A percentile compares a stretch with the other conserved stretches of the same genome.
Evolutionary conservation across 345 rosid species (phyloP).

Genomic region (Leavenworthia alabamica): DNA sequence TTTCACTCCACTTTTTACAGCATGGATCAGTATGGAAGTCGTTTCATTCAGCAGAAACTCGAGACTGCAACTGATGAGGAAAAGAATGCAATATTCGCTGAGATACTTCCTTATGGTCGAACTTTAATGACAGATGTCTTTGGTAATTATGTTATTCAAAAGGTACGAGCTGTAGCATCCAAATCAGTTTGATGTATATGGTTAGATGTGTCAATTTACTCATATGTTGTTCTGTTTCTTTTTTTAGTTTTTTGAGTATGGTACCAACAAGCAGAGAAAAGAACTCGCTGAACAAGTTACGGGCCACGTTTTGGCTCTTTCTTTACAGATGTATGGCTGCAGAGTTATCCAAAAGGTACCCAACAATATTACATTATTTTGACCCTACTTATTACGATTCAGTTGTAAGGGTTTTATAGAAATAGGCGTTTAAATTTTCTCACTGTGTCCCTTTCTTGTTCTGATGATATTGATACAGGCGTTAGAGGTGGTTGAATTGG

Average conservation of each 20-base stretch:
- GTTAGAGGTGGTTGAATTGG: constrained; percentile 75
- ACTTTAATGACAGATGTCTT: constrained; percentile 98
- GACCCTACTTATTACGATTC: neutral
- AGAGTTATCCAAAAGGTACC: constrained; percentile 95
- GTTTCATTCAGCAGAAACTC: constrained; percentile 95
- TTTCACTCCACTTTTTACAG: constrained; percentile 46
- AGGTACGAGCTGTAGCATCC: constrained; percentile 36
- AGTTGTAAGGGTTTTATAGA: neutral
- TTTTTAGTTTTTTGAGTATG: constrained; percentile 86
- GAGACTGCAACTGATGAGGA: constrained; percentile 73
- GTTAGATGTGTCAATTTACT: constrained; percentile 8
- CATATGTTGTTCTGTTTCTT: constrained; percentile 24
- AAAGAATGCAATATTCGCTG: constrained; percentile 71
- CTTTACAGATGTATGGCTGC: constrained; percentile 99
- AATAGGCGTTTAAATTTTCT: neutral
- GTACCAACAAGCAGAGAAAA: constrained; percentile 65
- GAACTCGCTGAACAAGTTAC: constrained; percentile 72
- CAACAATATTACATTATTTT: constrained; percentile 3
- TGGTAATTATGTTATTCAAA: constrained; percentile 95
- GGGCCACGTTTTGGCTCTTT: constrained; percentile 81
- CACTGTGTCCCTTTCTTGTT: neutral
- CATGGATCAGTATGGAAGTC: constrained; percentile 91
- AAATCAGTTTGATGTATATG: neutral
- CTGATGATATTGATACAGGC: constrained; percentile 46
- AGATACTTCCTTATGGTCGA: constrained; percentile 71